phyloP scores from a whole-genome alignment of 768 basidiomycete genomes.

The Leccinum obscurum region DNA sequence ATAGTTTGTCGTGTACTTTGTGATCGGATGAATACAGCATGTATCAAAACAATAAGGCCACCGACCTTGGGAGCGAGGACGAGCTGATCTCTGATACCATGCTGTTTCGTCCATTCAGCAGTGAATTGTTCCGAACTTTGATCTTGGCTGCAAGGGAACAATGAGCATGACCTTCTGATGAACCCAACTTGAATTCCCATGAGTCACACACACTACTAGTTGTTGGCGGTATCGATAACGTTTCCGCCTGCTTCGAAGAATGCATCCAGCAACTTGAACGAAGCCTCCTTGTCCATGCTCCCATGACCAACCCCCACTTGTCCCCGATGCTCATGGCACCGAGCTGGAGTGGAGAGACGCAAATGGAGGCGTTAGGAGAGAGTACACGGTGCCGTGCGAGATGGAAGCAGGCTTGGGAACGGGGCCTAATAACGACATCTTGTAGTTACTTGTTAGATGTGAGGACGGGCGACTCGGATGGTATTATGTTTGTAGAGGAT shows the following conservation, averaged over 20 bases:
- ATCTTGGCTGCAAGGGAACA: conserved; percentile 32
- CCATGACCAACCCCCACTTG: conserved; percentile 39
- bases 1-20: conserved; percentile 27
- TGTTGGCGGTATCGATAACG: conserved; percentile 49
- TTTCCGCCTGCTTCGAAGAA: conserved; percentile 48
- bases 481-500: background rate
- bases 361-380: conserved; percentile 42
- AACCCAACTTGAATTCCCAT: too few species aligned
- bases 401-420: conserved; percentile 31
- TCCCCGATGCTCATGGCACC: conserved; percentile 52
- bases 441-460: background rate
- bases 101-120: conserved; percentile 48
- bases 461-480: background rate
- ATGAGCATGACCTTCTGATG: background rate
- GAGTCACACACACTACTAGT: conserved; percentile 34
- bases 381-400: conserved; percentile 42
- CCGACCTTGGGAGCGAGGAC: conserved; percentile 45
- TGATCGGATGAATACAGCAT: background rate
- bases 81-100: conserved; percentile 44
- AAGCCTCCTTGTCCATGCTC: conserved; percentile 41
- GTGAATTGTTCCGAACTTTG: conserved; percentile 44
- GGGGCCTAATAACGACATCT: conserved; percentile 5
- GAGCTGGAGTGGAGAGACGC: conserved; percentile 49
- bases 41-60: background rate
- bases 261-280: conserved; percentile 48